phyloP scores from a whole-genome alignment of 768 basidiomycete genomes.

The Pisolithus sp. region DNA sequence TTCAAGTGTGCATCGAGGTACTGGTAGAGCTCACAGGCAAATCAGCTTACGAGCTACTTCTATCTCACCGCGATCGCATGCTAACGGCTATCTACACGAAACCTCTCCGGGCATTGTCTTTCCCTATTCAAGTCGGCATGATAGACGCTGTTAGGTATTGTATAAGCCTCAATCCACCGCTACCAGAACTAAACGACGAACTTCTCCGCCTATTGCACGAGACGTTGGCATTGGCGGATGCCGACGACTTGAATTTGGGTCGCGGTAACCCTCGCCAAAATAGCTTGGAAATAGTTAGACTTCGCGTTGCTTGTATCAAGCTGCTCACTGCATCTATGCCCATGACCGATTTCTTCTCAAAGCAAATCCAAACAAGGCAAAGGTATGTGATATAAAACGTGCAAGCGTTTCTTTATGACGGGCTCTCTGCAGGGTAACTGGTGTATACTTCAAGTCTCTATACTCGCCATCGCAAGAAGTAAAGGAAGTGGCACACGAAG shows the following conservation, averaged over 20 bases:
- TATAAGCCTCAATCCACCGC: conserved; percentile 79
- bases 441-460: conserved; percentile 96
- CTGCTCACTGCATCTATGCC: conserved; percentile 92
- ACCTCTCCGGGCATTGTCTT: conserved; percentile 89
- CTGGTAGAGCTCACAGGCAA: conserved; percentile 69
- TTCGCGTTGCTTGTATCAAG: conserved; percentile 91
- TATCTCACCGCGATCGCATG: conserved; percentile 82
- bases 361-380: conserved; percentile 78
- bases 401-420: not conserved
- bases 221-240: conserved; percentile 91
- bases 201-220: conserved; percentile 87
- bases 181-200: conserved; percentile 90
- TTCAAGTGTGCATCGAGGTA: conserved; percentile 73
- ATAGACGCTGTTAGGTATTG: conserved; percentile 96
- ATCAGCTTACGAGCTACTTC: conserved; percentile 71
- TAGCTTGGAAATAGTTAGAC: conserved; percentile 73
- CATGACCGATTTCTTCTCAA: conserved; percentile 85
- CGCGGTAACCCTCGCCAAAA: conserved; percentile 74
- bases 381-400: conserved; percentile 42
- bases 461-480: conserved; percentile 89
- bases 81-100: conserved; percentile 91
- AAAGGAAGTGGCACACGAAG: conserved; percentile 93
- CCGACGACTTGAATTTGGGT: conserved; percentile 81
- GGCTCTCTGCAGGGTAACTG: conserved; percentile 61
- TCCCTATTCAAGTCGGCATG: conserved; percentile 94